Evolutionary conservation across 106 monocot genomes (phyloP), one percentile per base, ranked within the genome.

Genomic region (Phalaenopsis aphrodite): DNA sequence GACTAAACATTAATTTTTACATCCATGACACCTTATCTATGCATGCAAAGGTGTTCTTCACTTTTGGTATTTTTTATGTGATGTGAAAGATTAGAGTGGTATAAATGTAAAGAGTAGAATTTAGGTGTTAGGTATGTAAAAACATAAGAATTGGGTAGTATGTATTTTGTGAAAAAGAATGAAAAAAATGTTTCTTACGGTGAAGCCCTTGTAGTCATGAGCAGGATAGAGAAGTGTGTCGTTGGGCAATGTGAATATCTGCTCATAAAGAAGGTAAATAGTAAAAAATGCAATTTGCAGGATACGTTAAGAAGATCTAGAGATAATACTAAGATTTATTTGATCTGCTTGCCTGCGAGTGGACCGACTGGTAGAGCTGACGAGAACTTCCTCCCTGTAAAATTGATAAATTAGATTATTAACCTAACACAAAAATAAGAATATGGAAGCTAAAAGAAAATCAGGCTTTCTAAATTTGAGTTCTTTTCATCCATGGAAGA

Each of bases 161-260:
- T 30, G 30, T 30, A 30, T 30, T 30, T 30, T 38, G 69, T 69
- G 38, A 39, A 69, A 14, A 38, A 11, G 38, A 69, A 36, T 39
- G 38, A 69, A 69, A 4, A 69, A 10, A 43, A 12, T 68, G 67
- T 42, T 66, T 55, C 78, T 86, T 85, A 98, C 97, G 9, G 92
- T 89, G 85, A 89, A 98, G 14, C 97, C 97, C 78, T 88, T 92
- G 73, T 98, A 98, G 82, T 98, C 97, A 92, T 97, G 97, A 84
- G 84, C 97, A 80, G 97, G 97, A 83, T 94, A 97, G 7, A 97
- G 11, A 42, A 97, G 79, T 42, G 97, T 94, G 82, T 92, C 94
- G 42, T 92, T 86, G 24, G 94, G 97, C 86, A 97, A 85, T 52
- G 92, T 87, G 80, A 97, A 94, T 82, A 97, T 97, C 97, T 97